A percentile compares a stretch with the other conserved stretches of the same genome.
Conservation (phyloP, 768 basidiomycete genomes). For the Boletus barrowsii region DNA sequence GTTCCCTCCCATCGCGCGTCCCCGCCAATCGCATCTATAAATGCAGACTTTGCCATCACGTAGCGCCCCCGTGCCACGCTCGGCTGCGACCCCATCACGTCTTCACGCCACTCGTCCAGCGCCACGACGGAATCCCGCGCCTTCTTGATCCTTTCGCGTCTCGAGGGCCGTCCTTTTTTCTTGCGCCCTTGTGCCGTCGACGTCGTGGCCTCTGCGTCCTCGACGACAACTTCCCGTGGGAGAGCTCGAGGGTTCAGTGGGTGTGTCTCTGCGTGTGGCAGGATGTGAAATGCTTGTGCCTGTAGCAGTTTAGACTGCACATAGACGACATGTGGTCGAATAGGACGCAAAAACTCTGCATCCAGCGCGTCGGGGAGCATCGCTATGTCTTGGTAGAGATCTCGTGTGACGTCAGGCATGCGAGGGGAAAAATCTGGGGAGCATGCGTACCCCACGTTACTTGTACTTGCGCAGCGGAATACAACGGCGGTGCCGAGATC, state of each 20-base stretch:
- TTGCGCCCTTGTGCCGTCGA: slow-evolving; percentile 29
- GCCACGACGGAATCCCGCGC: slow-evolving; percentile 46
- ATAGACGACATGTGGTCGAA: slow-evolving; percentile 51
- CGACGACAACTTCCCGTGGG: slow-evolving; percentile 64
- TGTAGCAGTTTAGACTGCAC: slow-evolving; percentile 48
- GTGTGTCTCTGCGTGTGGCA: slow-evolving; percentile 49
- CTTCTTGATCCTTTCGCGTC: slow-evolving; percentile 55
- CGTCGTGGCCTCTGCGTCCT: slow-evolving; percentile 28
- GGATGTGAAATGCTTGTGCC: slow-evolving; percentile 53
- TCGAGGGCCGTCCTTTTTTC: slow-evolving; percentile 64
- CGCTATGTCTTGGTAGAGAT: slow-evolving; percentile 51
- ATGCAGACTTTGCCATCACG: slow-evolving; percentile 36
- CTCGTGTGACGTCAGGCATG: slow-evolving; percentile 35
- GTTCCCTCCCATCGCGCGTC: slow-evolving; percentile 7
- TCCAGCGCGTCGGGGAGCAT: slow-evolving; percentile 46
- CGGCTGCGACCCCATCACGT: slow-evolving; percentile 20
- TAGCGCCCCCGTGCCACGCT: slow-evolving; percentile 40
- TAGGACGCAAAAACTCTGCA: slow-evolving; percentile 37
- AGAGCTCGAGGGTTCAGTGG: slow-evolving; percentile 61
- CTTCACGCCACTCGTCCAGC: slow-evolving; percentile 49
- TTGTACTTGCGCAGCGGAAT: slow-evolving; percentile 50
- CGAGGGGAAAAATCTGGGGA: not conserved
- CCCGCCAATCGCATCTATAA: slow-evolving; percentile 38
- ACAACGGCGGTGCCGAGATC: slow-evolving; percentile 47
- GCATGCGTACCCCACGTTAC: slow-evolving; percentile 52